Base-by-base conservation (phyloP, 495 filamentous ascomycete genomes). In the Darksidea phi region DNA sequence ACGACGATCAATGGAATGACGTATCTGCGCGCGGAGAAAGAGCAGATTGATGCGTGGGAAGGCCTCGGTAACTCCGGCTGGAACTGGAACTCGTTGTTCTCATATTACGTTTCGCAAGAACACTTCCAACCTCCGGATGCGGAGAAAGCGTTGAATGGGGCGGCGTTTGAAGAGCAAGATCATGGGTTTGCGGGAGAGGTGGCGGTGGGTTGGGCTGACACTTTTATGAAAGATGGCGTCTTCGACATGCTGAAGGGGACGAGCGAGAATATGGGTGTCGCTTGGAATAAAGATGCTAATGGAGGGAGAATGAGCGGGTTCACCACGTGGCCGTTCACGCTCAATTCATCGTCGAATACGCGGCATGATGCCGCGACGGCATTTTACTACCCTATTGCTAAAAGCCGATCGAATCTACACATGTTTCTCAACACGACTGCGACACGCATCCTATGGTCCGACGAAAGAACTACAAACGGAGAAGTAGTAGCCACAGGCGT, bases 1-100 rank as follows among this genome's bases (percentile, higher is more conserved):
- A 81, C 78, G 56, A 71, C 73, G 18, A 80, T 82, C 55, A 83
- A 82, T 65, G 80, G 79, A 21, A 78, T 80, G 76, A 74, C 78
- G 11, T 81, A 82, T 37, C 71, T 74, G 32, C 68, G 71, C 23
- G 72, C 71, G 0, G 70, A 74, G 54, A 62, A 55, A 3, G 74
- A 60, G 17, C 73, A 71, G 67, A 74, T 75, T 61, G 41, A 65
- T 46, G 41, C 48, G 17, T 65, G 61, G 61, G 61, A 65, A 37
- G 36, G 24, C 6, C 15, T 59, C 3, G 61, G 54, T 3, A 65
- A 59, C 26, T 20, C 26, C 6, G 56, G 56, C 6, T 65, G 61
- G 61, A 59, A 48, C 49, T 65, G 61, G 61, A 21, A 28, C 26
- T 7, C 23, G 0, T 56, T 50, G 21, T 48, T 51, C 42, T 49